These are phyloP conservation scores for Trypanosoma caninum DNA, from an alignment of 208 protist genomes.

Conservation along the genomic window DNA sequence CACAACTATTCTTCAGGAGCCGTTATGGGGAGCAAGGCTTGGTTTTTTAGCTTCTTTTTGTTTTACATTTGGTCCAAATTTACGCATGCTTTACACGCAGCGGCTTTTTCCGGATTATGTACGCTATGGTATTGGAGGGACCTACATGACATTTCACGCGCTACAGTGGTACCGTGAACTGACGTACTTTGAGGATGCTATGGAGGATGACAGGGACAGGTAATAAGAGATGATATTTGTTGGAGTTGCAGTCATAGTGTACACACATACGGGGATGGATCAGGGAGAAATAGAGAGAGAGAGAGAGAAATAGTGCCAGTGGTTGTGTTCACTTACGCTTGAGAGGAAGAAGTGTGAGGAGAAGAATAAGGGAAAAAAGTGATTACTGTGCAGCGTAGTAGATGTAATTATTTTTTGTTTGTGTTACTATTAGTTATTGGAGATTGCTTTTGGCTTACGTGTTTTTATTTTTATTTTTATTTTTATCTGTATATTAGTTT, in stretches of 20 bases:
- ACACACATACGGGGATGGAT: not conserved
- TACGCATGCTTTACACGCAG: conserved; percentile 57
- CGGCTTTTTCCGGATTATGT: conserved; percentile 57
- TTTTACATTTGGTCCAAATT: conserved; percentile 51
- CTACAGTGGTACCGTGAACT: conserved; percentile 34
- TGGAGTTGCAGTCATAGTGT: not conserved
- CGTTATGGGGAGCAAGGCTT: conserved; percentile 49
- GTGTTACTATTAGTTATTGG: too few relatives aligned
- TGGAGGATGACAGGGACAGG: conserved; percentile 54
- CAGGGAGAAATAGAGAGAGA: not conserved
- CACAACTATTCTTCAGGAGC: conserved; percentile 31
- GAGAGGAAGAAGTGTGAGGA: too few relatives aligned
- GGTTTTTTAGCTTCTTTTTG: conserved; percentile 39
- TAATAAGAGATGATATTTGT: conserved; percentile 22
- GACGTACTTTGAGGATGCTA: conserved; percentile 70
- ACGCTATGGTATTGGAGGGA: conserved; percentile 58
- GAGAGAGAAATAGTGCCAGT: not conserved
- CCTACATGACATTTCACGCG: conserved; percentile 65
- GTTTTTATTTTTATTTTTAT: not conserved
- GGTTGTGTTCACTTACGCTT: too few relatives aligned
- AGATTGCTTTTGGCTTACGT: not conserved
- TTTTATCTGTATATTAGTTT: not conserved
- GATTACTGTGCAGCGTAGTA: too few relatives aligned
- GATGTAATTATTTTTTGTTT: too few relatives aligned
- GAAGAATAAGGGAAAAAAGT: too few relatives aligned